phyloP scores from a whole-genome alignment of 1,139 yeast genomes.

The Yamadazyma mexicana region DNA sequence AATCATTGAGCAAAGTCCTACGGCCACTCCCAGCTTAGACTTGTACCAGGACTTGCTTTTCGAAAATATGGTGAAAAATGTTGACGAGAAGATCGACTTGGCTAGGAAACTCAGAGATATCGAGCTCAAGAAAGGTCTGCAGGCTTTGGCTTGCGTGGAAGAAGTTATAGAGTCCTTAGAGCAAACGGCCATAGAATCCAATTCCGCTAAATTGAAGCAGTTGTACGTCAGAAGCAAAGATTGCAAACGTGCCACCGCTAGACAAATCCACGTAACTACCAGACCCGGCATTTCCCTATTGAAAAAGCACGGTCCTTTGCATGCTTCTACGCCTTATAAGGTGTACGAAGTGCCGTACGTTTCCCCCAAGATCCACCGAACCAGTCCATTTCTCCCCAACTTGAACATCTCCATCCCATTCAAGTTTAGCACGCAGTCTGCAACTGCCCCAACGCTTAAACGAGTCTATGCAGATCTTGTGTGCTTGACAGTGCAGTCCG shows the following conservation, averaged over 20 bases:
- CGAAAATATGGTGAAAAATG: slow-evolving; percentile 26
- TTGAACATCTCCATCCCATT: slow-evolving; percentile 35
- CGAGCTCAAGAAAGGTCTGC: not conserved
- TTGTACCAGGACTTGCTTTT: slow-evolving; percentile 19
- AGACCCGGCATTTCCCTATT: slow-evolving; percentile 8
- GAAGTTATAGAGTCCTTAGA: slow-evolving; percentile 9
- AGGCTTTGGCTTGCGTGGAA: slow-evolving; percentile 4
- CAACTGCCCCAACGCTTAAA: slow-evolving; percentile 30
- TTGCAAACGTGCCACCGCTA: slow-evolving; percentile 6
- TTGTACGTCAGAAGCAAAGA: slow-evolving; percentile 11
- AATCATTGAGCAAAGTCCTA: slow-evolving; percentile 18
- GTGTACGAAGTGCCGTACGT: slow-evolving; percentile 31
- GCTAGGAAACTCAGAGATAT: slow-evolving; percentile 7
- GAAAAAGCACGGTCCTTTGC: slow-evolving; percentile 12
- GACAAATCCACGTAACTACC: slow-evolving; percentile 12
- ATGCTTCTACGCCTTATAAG: slow-evolving; percentile 27
- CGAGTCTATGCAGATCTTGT: slow-evolving; percentile 30
- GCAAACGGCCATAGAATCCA: slow-evolving; percentile 7
- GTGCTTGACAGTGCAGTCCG: slow-evolving; percentile 34
- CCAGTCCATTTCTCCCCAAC: slow-evolving; percentile 15
- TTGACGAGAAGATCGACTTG: slow-evolving; percentile 26
- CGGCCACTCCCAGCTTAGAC: not conserved
- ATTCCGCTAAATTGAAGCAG: slow-evolving; percentile 10
- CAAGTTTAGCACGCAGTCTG: slow-evolving; percentile 7
- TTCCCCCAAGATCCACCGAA: slow-evolving; percentile 29